Base-by-base conservation (phyloP, 2,329 filamentous ascomycete genomes). In the Calonectria pauciramosa region DNA sequence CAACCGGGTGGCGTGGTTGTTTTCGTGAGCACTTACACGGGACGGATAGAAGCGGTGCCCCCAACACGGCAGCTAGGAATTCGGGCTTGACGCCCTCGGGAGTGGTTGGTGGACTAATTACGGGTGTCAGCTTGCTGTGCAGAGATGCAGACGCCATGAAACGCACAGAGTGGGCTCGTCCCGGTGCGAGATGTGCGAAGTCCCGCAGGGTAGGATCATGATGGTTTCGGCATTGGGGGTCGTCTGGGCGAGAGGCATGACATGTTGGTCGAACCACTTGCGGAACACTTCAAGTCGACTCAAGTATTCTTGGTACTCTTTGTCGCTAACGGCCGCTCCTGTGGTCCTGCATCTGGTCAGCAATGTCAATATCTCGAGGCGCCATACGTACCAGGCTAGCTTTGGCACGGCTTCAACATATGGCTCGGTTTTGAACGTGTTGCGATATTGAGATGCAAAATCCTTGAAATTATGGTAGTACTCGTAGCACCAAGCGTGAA, bases 401-500 rank as follows among this genome's bases (percentile, higher is more conserved):
- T 75, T 60, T 2, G 82, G 75, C 2, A 79, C 83, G 4, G 81
- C 68, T 47, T 86, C 85, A 8, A 79, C n/a, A 41, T 81, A 84
- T 0, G 84, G 80, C 36, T 77, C 59, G 4, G 67, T 74, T 6
- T 77, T 73, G 41, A 82, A 82, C 26, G 76, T 78, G 34, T 77
- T 34, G 14, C 52, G 44, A 41, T 83, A 86, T 1, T 74, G 73
- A 1, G 72, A 32, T 28, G 80, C 77, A 34, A 86, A 86, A 0
- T 68, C 54, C 20, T 80, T 75, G 68, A 83, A 85, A 7, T 77
- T 68, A 51, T 82, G 78, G 66, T 82, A 84, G 67, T 83, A 85
- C 10, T 84, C 83, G 75, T 83, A 82, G 66, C 82, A 84, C 67
- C 82, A 83, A 1, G 79, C 79, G 2, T 74, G 71, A 36, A 83